Evolutionary conservation across 1,284 basidiomycete species (phyloP).

Genomic region (Xerocomus amazonicus): DNA sequence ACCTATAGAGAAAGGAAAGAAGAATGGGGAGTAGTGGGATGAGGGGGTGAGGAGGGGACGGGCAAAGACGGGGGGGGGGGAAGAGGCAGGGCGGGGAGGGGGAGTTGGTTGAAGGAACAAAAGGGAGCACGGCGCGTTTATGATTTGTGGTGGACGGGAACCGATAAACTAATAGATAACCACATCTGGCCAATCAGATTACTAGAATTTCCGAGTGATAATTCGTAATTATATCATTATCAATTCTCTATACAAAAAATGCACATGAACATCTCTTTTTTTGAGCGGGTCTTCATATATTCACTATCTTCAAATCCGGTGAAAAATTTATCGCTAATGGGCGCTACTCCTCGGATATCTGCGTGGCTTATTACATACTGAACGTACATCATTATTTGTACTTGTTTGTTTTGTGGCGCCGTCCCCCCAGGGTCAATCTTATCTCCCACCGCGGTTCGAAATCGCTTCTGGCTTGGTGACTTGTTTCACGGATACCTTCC

Average conservation of each 20-base stretch:
- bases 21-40: neutral
- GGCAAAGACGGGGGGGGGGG: constrained; percentile 1
- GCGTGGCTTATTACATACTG: constrained; percentile 31
- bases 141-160: constrained; percentile 36
- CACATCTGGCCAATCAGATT: constrained; percentile 37
- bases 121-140: constrained; percentile 32
- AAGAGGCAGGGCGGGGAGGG: neutral
- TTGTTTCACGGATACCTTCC: neutral
- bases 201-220: constrained; percentile 27
- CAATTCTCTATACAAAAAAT: constrained; percentile 6
- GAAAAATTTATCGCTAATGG: constrained; percentile 32
- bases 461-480: neutral
- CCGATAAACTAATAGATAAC: constrained; percentile 39
- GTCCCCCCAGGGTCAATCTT: constrained; percentile 33
- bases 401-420: constrained; percentile 25
- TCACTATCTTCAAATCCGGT: constrained; percentile 15
- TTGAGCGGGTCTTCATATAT: constrained; percentile 1
- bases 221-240: constrained; percentile 21
- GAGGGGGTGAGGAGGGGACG: neutral
- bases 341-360: constrained; percentile 30
- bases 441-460: constrained; percentile 22
- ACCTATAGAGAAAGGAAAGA: constrained; percentile 7
- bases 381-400: constrained; percentile 21
- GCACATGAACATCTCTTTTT: neutral
- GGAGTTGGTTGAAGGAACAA: constrained; percentile 19